Evolutionary conservation across 2,329 filamentous ascomycete species (phyloP), one percentile per base, ranked within the genome.

Genomic region (Penicillium sp.): DNA sequence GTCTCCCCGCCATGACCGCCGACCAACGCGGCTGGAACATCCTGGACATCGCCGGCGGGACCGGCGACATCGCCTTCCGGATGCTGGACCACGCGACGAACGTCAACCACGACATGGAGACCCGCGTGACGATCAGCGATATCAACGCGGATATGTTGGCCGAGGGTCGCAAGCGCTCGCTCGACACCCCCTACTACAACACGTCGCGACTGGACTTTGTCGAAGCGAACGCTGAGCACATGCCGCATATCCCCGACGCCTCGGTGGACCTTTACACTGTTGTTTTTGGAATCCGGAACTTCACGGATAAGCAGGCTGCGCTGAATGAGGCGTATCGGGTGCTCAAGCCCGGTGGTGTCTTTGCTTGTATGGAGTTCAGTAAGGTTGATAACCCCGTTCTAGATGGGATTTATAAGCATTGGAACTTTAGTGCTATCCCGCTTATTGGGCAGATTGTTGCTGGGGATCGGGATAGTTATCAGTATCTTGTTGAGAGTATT

Each of bases 401-500:
- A 70, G 89, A 97, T 75, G 86, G 87, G 19, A 76, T 93, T 1
- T 99, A 99, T 78, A 96, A 96, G 82, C 84, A 89, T 58, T 99
- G 96, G 93, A 96, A 91, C 60, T 99, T 99, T 75, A 84, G 87
- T 59, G 92, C 91, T 13, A 99, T 99, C 64, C 94, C 94, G 0
- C 76, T 99, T 66, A 97, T 99, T 70, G 96, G 94, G 3, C 93
- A 99, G 78, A 73, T 99, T 60, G 93, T 99, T 17, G 93, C 94
- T 1, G 91, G 91, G 7, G 96, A 99, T 73, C 83, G 93, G 56
- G 93, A 96, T 70, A 96, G 91, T 73, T 99, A 99, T 76, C 94
- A 99, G 81, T 99, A 99, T 77, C 82, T 99, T 10, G 94, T 99
- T 10, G 94, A 99, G 82, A 97, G 93, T 75, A 99, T 99, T 75